Conservation (phyloP, 225 moss, liverwort and hornwort genomes). For the Neckera pumila region DNA sequence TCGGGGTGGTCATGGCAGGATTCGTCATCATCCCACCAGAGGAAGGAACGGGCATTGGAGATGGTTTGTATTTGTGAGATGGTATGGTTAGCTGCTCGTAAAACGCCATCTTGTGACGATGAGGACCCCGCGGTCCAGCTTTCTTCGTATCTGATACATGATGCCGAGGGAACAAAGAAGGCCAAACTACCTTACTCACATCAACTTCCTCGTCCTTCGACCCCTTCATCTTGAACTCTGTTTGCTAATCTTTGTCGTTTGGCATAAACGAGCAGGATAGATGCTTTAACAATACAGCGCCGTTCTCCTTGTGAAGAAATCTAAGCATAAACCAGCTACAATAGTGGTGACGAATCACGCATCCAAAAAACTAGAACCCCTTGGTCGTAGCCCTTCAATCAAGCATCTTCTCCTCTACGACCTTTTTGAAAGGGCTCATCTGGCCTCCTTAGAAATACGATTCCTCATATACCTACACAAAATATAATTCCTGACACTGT, state of each 20-base stretch:
- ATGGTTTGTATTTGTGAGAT: slow-evolving; percentile 47
- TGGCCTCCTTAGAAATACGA: neutral
- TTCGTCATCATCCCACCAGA: slow-evolving; percentile 10
- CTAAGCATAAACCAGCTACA: neutral
- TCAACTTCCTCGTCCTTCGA: slow-evolving; percentile 4
- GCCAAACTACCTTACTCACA: slow-evolving; percentile 9
- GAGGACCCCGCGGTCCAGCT: slow-evolving; percentile 64
- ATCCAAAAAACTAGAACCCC: neutral
- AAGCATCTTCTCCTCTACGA: neutral
- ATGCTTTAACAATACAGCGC: neutral
- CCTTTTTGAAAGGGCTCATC: neutral
- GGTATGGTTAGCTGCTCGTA: slow-evolving; percentile 88
- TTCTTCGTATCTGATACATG: slow-evolving; percentile 66
- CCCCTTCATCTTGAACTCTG: slow-evolving; percentile 1
- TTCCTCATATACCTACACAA: neutral
- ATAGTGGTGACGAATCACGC: neutral
- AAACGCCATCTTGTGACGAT: slow-evolving; percentile 84
- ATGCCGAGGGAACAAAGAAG: slow-evolving; percentile 74
- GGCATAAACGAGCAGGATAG: neutral
- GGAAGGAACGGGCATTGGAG: slow-evolving; percentile 26
- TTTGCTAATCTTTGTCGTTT: neutral
- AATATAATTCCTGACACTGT: neutral
- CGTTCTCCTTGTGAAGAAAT: neutral
- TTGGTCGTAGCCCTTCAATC: neutral
- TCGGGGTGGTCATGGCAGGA: slow-evolving; percentile 4